Base-by-base conservation (phyloP, 495 filamentous ascomycete species). In the Lepidopterella palustris region DNA sequence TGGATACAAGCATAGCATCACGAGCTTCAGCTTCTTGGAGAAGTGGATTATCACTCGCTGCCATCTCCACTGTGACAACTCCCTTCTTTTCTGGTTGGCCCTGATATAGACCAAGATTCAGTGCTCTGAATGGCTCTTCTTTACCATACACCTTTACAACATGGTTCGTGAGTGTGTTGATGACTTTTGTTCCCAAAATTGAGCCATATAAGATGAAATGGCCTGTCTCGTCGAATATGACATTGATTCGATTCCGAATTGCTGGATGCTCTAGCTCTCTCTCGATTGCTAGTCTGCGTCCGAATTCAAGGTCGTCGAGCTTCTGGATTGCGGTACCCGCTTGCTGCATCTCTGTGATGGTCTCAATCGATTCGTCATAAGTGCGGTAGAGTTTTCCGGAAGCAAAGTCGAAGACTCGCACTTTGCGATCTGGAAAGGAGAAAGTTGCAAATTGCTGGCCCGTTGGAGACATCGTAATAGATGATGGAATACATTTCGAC, bases 201-300 rank as follows among this genome's bases (percentile, higher is more conserved):
- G 90, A 96, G 47, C 93, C 95, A 67, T 95, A 99, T 29, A 97
- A 75, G 61, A 99, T 83, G 73, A 97, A 97, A 70, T 97, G 81
- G 15, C 92, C 90, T 1, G 91, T 96, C 70, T 99, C 93, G 70
- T 99, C 93, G 66, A 97, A 99, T 40, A 89, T 84, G 50, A 97
- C 82, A 68, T 95, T 95, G 60, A 87, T 81, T 53, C 87, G 87
- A 64, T 84, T 80, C 27, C 81, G 82, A n/a, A 87, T 74, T 4
- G 79, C 71, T 3, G 83, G 77, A 58, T 76, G 82, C 56, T 95
- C 90, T 20, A 97, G 76, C 57, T 97, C 93, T 40, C 87, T 82
- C 71, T 99, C 93, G 5, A 90, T 81, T 5, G 88, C 92, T 2
- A 99, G 75, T 6, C 93, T 84, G 24, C 93, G 84, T 18, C 92